A percentile compares a stretch with the other conserved stretches of the same genome.
These are phyloP conservation scores for Malassezia restricta DNA, from an alignment of 1,284 basidiomycete genomes.

Conservation along the genomic window DNA sequence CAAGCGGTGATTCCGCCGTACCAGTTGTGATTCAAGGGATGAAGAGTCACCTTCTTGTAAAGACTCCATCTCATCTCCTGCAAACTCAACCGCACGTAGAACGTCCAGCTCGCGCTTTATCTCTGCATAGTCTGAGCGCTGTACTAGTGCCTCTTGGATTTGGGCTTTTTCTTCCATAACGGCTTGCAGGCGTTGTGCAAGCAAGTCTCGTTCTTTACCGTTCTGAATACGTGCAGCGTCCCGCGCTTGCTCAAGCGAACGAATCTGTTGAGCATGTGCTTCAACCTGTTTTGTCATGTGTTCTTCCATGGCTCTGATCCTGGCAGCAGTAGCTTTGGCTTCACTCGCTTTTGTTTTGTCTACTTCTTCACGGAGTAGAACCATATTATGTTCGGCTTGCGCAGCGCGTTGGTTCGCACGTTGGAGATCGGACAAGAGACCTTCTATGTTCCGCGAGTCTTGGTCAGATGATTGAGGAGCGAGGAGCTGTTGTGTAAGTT, in stretches of 20 bases:
- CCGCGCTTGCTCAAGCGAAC: conserved; percentile 1
- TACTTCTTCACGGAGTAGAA: conserved; percentile 80
- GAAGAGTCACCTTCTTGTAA: conserved; percentile 55
- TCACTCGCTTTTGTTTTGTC: conserved; percentile 48
- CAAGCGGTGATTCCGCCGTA: conserved; percentile 85
- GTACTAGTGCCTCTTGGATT: conserved; percentile 50
- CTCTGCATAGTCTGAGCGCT: conserved; percentile 61
- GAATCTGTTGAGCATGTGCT: background rate
- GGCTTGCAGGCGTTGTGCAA: conserved; percentile 57
- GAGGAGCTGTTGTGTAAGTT: conserved; percentile 75
- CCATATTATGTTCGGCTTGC: conserved; percentile 81
- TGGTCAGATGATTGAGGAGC: conserved; percentile 54
- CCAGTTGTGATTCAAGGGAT: conserved; percentile 76
- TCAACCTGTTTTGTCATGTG: conserved; percentile 16
- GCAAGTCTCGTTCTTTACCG: conserved; percentile 60
- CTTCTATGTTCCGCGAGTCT: conserved; percentile 51
- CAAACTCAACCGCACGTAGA: conserved; percentile 33
- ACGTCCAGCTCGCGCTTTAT: conserved; percentile 51
- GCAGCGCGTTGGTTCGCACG: conserved; percentile 82
- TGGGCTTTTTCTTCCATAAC: conserved; percentile 60
- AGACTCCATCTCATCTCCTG: conserved; percentile 48
- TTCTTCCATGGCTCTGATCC: conserved; percentile 55
- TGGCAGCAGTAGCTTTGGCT: conserved; percentile 58
- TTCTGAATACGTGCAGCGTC: conserved; percentile 48
- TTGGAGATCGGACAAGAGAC: conserved; percentile 81